A percentile compares a stretch with the other conserved stretches of the same genome.
These are phyloP conservation scores for Backusella westeae DNA, from an alignment of 192 early-diverging fungal genomes.

Conservation along the genomic window DNA sequence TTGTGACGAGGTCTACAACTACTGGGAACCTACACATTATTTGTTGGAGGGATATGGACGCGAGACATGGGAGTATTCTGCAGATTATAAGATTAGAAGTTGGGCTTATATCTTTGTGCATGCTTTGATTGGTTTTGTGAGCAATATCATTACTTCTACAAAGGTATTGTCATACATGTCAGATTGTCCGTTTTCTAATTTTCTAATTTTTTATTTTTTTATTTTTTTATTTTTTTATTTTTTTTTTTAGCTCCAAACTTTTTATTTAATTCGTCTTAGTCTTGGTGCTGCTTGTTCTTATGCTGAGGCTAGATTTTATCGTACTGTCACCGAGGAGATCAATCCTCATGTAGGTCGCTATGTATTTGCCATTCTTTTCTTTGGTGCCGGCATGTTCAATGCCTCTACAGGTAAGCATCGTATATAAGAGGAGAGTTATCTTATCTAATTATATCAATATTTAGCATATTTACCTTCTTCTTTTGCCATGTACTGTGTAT, in stretches of 20 bases:
- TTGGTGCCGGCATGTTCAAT: constrained; percentile 87
- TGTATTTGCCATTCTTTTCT: constrained; percentile 57
- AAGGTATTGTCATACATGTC: constrained; percentile 36
- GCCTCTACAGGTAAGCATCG: constrained; percentile 60
- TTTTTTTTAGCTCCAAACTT: constrained; percentile 59
- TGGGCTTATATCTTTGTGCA: constrained; percentile 77
- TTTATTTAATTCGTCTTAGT: constrained; percentile 68
- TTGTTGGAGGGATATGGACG: constrained; percentile 80
- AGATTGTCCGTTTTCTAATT: neutral
- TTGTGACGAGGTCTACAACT: constrained; percentile 93
- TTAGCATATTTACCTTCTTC: constrained; percentile 84
- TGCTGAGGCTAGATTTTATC: constrained; percentile 68
- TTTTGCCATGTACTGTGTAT: constrained; percentile 88
- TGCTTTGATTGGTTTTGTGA: constrained; percentile 41
- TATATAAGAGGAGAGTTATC: no score
- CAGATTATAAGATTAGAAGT: constrained; percentile 83
- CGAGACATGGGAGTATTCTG: constrained; percentile 97
- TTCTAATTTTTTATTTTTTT: neutral
- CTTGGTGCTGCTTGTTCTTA: constrained; percentile 52
- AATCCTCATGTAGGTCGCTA: constrained; percentile 68
- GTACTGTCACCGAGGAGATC: constrained; percentile 56
- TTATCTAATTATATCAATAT: neutral
- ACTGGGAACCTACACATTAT: constrained; percentile 94
- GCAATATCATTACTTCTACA: constrained; percentile 40
- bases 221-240: neutral